A percentile compares a stretch with the other conserved stretches of the same genome.
phyloP scores from a whole-genome alignment of 2,329 filamentous ascomycete genomes.

The Neoscytalidium dimidiatum region DNA sequence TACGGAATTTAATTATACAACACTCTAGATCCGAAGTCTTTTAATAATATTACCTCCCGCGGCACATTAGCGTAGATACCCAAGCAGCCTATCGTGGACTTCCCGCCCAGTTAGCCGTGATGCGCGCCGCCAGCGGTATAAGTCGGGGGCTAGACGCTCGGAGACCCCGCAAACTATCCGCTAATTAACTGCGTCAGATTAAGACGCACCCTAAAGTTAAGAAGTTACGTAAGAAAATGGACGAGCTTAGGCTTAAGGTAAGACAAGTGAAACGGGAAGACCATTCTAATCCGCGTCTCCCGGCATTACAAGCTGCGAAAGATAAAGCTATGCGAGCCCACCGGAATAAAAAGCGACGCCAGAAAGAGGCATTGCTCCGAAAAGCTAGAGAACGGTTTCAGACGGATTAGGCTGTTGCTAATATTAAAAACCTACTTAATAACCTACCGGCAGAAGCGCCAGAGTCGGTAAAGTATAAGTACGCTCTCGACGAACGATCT shows the following conservation, averaged over 20 bases:
- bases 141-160: neutral
- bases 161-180: neutral
- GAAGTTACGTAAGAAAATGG: neutral
- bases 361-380: neutral
- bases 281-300: neutral
- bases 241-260: neutral
- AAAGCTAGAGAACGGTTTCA: neutral
- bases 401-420: neutral
- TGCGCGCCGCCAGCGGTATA: neutral
- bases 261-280: neutral
- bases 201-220: neutral
- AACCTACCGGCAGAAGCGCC: neutral
- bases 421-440: neutral
- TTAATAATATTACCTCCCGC: neutral
- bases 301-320: neutral
- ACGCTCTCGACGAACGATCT: neutral
- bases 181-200: neutral
- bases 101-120: neutral
- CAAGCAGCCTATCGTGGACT: slow-evolving; percentile 4
- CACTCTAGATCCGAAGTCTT: slow-evolving; percentile 9
- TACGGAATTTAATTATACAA: slow-evolving; percentile 1
- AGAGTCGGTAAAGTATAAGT: neutral
- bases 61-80: neutral
- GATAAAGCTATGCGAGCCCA: neutral
- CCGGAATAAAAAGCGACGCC: neutral